Conservation (phyloP, 116 monocot genomes). For the Cymodocea nodosa region DNA sequence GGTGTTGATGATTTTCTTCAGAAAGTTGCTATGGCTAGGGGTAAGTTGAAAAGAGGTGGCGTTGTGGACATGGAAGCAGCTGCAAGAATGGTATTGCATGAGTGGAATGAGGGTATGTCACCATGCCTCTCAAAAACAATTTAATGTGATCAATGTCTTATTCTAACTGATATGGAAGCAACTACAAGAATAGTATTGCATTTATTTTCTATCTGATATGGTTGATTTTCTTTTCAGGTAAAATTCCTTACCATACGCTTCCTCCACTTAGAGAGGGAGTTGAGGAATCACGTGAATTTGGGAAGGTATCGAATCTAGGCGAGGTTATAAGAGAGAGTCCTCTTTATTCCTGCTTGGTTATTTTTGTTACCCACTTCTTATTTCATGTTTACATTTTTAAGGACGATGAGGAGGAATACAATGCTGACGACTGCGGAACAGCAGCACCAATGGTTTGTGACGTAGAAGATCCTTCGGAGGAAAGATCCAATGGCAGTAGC, state of each 20-base stretch:
- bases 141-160: background rate
- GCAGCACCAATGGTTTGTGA: constrained; percentile 40
- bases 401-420: constrained; percentile 20
- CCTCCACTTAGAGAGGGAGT: constrained; percentile 49
- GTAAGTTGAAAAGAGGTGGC: constrained; percentile 90
- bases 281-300: constrained; percentile 42
- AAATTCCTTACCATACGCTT: constrained; percentile 84
- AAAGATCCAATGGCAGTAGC: constrained; percentile 11
- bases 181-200: no score
- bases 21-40: constrained; percentile 70
- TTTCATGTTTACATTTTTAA: constrained; percentile 12
- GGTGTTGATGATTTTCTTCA: constrained; percentile 84
- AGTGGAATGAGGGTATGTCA: constrained; percentile 89
- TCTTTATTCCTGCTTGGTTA: constrained; percentile 13
- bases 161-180: background rate
- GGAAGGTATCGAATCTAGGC: constrained; percentile 76
- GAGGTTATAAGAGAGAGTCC: constrained; percentile 72
- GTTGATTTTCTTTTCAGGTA: constrained; percentile 39
- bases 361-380: background rate
- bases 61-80: constrained; percentile 72
- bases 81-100: constrained; percentile 91
- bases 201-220: no score
- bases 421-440: constrained; percentile 8
- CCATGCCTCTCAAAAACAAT: background rate
- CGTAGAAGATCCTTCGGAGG: constrained; percentile 11